These are phyloP conservation scores for Alternaria sp. DNA, from an alignment of 2,329 filamentous ascomycete species.

Conservation along the genomic window DNA sequence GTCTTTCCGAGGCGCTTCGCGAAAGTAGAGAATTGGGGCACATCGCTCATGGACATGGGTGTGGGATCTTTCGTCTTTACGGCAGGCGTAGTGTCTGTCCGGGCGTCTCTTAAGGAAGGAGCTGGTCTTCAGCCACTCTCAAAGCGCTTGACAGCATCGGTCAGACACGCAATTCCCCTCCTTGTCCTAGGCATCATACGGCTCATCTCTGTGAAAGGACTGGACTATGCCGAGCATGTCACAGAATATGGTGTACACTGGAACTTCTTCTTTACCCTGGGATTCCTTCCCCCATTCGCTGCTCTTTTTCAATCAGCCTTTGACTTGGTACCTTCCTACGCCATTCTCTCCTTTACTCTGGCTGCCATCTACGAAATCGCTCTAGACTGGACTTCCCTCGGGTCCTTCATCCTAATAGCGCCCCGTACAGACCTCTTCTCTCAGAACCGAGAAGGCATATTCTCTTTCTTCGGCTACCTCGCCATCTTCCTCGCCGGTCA, in stretches of 20 bases:
- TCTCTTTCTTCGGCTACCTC: conserved; percentile 91
- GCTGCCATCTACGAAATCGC: conserved; percentile 74
- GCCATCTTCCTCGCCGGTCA: conserved; percentile 93
- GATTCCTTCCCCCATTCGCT: conserved; percentile 85
- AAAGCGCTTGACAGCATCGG: conserved; percentile 67
- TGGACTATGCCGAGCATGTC: conserved; percentile 97
- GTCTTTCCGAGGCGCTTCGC: conserved; percentile 94
- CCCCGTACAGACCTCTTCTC: conserved; percentile 80
- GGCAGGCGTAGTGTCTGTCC: conserved; percentile 85
- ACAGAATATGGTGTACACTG: conserved; percentile 98
- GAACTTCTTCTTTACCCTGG: conserved; percentile 99
- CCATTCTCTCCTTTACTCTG: conserved; percentile 73
- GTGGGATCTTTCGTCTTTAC: conserved; percentile 98
- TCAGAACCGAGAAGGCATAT: conserved; percentile 94
- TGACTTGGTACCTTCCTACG: conserved; percentile 75
- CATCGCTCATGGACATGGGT: conserved; percentile 97
- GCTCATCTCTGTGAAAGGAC: conserved; percentile 86
- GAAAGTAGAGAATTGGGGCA: conserved; percentile 99
- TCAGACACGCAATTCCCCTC: conserved; percentile 83
- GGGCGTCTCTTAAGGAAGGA: conserved; percentile 75
- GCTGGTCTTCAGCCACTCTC: conserved; percentile 58
- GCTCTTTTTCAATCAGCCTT: conserved; percentile 80
- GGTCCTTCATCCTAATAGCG: conserved; percentile 81
- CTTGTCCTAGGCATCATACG: conserved; percentile 80
- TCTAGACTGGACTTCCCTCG: conserved; percentile 76